Conservation (phyloP, 2,329 filamentous ascomycete genomes). For the Monilinia aucupariae region DNA sequence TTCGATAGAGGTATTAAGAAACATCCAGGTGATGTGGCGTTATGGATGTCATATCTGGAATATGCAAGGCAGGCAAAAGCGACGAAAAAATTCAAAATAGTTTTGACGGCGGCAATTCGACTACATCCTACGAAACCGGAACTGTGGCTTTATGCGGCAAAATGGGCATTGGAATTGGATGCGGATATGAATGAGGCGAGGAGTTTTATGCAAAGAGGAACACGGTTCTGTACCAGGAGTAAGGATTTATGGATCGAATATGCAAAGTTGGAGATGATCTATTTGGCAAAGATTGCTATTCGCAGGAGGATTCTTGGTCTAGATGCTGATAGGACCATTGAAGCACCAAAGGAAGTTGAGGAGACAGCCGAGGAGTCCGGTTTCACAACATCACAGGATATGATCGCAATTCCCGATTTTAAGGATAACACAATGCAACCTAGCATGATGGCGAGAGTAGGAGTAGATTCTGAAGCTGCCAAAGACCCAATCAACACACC, state of each 20-base stretch:
- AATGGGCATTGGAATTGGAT: conserved; percentile 68
- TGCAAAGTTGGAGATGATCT: conserved; percentile 85
- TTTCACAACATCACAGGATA: conserved; percentile 41
- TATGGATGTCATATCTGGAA: conserved; percentile 89
- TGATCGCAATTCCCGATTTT: conserved; percentile 53
- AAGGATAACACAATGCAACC: conserved; percentile 40
- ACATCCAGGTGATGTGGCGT: conserved; percentile 70
- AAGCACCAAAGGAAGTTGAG: conserved; percentile 42
- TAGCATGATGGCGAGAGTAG: conserved; percentile 46
- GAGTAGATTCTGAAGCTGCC: conserved; percentile 43
- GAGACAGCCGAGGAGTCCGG: conserved; percentile 40
- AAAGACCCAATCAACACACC: conserved; percentile 54
- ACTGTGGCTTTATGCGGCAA: conserved; percentile 80
- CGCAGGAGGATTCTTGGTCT: conserved; percentile 64
- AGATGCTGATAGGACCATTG: conserved; percentile 43
- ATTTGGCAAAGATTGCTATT: conserved; percentile 73
- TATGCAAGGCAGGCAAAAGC: conserved; percentile 68
- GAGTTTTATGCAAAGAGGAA: conserved; percentile 80
- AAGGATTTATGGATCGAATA: conserved; percentile 82
- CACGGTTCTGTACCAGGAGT: conserved; percentile 79
- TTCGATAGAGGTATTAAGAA: conserved; percentile 81
- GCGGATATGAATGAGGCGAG: conserved; percentile 84
- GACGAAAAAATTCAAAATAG: conserved; percentile 58
- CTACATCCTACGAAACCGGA: conserved; percentile 79
- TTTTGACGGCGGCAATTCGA: conserved; percentile 65